Evolutionary conservation across 257 asterid species (phyloP), one percentile per base, ranked within the genome.

Genomic region (Coffea canephora): DNA sequence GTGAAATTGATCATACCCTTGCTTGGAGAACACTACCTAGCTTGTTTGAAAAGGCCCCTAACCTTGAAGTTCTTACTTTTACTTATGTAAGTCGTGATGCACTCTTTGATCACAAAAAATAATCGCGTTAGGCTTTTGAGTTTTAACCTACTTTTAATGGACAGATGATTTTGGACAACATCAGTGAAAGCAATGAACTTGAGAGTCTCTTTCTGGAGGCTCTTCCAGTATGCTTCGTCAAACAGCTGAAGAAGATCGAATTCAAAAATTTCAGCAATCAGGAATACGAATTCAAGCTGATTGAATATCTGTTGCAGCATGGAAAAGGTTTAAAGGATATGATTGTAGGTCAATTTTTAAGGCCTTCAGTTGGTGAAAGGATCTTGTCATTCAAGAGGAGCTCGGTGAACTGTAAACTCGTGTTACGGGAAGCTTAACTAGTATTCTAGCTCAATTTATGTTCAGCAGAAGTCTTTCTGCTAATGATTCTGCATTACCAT

Each of bases 41-140:
- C 39, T 75, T 75, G 13, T 31, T 75, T 10, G 13, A 75, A 39
- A 75, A 39, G 45, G 78, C 55, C 27, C 78, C 69, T 1, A 75
- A 74, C 15, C 78, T 75, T 43, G 39, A 74, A 57, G 69, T 27
- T 2, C 69, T 74, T 57, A 25, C 36, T 36, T 27, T 55, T n/a
- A 1, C 39, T 74, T 13, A 19, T 1, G 78, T 74, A 36, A 27
- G 43, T 25, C 27, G 43, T 73, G 25, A 72, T 49, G n/a, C 11
- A 64, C 15, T 8, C 39, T 23, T 64, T 64, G 25, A 25, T 64
- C 15, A 64, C 2, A 25, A 16, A 16, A 13, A 31, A 3, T 34
- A 3, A 31, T 68, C 16, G 9, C 23, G 1, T 49, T 5, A n/a
- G 0, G 14, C n/a, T n/a, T 8, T 27, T 27, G 8, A 65, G 41